Base-by-base conservation (phyloP, 352 stramenopile species). In the Phytophthora sp. region DNA sequence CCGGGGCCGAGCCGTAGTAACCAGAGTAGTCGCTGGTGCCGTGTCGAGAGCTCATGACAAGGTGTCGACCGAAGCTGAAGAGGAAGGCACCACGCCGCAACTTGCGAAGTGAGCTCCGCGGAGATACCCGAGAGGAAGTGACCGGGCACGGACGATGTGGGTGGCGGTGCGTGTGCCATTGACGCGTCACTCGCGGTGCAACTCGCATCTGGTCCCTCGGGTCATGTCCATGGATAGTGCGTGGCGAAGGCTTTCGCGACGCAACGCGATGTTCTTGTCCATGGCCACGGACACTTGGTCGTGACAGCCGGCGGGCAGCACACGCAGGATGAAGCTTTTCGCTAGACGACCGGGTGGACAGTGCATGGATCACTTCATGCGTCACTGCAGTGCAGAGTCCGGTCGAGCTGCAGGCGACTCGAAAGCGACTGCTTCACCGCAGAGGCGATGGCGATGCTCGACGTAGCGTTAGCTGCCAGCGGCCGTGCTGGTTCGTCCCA, bases 1-100 rank as follows among this genome's bases (percentile, higher is more conserved):
- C 35, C n/a, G 69, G 66, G 11, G 46, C 55, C 9, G 63, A 39
- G 7, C 57, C 52, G 38, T 74, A 74, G 30, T 50, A 50, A 12
- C 26, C 17, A 5, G 42, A 53, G 66, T 59, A 63, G 20, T 54
- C 52, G 30, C 41, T 72, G 38, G 43, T 62, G 17, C 27, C 68
- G 37, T 35, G 49, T 38, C 57, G 59, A 45, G 53, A 72, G 44
- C 44, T 71, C 69, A 76, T 76, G 32, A 4, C 28, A 37, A 15
- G 21, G 30, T 52, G 34, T 6, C 5, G 31, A 44, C 17, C 20
- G 3, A 45, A 31, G 43, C 26, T 13, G 41, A 58, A 54, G 24
- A 13, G 4, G 32, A 49, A 35, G 17, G 2, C 13, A 7, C 4
- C 13, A 20, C 27, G 12, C 21, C 21, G 54, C 49, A 62, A 67